Conservation (phyloP, 129 eudicot genomes). For the Lactuca sativa region DNA sequence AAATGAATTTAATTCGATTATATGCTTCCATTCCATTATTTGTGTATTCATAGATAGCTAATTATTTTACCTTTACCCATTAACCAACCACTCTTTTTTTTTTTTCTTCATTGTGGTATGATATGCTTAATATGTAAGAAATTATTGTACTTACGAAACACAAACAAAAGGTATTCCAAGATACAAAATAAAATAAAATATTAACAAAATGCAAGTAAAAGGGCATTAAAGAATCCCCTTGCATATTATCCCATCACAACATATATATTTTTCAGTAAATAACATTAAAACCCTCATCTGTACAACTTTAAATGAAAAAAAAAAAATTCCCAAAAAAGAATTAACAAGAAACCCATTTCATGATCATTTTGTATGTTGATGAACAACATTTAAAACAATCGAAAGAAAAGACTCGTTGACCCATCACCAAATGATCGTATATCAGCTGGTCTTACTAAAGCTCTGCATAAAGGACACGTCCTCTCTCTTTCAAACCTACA, state of each 20-base stretch:
- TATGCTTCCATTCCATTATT: too few relatives aligned
- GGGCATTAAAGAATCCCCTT: conserved; percentile 13
- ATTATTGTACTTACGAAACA: too few relatives aligned
- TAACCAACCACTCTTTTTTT: too few relatives aligned
- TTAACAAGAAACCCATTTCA: not conserved
- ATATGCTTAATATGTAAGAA: too few relatives aligned
- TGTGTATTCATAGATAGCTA: too few relatives aligned
- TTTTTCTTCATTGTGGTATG: too few relatives aligned
- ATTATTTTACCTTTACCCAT: too few relatives aligned
- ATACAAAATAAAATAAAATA: not conserved
- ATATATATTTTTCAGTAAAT: conserved; percentile 8
- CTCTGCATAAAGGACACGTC: conserved; percentile 76
- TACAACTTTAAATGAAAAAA: conserved; percentile 29
- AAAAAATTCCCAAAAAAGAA: not conserved
- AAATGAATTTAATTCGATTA: too few relatives aligned
- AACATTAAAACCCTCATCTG: conserved; percentile 27
- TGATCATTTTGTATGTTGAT: not conserved
- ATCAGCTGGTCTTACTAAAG: conserved; percentile 68
- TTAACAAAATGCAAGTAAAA: conserved; percentile 7
- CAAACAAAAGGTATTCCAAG: not conserved
- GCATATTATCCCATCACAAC: conserved; percentile 18
- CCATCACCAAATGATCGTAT: conserved; percentile 66
- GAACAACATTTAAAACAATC: conserved; percentile 34
- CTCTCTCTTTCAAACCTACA: conserved; percentile 80
- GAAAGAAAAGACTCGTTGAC: conserved; percentile 59